Evolutionary conservation across 352 stramenopile species (phyloP).

Genomic region (Globisporangium acanthophoron): DNA sequence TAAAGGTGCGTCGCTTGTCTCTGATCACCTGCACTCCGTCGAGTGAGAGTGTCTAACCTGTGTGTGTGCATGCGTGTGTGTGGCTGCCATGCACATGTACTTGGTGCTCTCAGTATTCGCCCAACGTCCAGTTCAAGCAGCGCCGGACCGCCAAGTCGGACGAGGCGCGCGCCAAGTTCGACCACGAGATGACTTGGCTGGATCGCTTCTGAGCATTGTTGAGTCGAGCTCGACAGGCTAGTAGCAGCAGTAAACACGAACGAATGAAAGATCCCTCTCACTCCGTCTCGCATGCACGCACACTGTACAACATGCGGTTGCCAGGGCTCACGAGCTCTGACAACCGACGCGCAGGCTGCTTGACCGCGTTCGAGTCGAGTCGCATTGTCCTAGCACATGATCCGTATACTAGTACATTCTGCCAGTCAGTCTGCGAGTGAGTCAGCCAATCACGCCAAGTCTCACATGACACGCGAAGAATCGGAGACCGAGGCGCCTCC

Average conservation of each 20-base stretch:
- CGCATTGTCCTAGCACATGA: too few species aligned
- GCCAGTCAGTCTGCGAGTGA: neutral
- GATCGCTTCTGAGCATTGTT: constrained; percentile 29
- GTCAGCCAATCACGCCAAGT: neutral
- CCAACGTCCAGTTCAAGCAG: constrained; percentile 74
- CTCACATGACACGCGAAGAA: neutral
- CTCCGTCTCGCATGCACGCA: too few species aligned
- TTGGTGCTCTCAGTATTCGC: constrained; percentile 48
- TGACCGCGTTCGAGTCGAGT: too few species aligned
- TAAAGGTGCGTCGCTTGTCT: constrained; percentile 43
- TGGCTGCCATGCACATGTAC: too few species aligned
- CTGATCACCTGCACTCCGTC: too few species aligned
- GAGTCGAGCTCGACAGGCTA: neutral
- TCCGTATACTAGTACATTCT: too few species aligned
- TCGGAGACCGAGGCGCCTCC: neutral
- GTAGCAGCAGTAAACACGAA: neutral
- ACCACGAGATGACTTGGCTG: constrained; percentile 77
- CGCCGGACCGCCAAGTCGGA: constrained; percentile 60
- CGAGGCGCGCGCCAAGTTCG: constrained; percentile 52
- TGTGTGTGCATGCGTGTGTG: too few species aligned
- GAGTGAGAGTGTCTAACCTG: too few species aligned
- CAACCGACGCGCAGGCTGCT: too few species aligned
- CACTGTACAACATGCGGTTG: too few species aligned
- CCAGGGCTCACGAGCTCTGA: too few species aligned
- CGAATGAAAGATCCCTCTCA: too few species aligned